Base-by-base conservation (phyloP, 2,329 filamentous ascomycete species). In the Hymenoscyphus salicellus region DNA sequence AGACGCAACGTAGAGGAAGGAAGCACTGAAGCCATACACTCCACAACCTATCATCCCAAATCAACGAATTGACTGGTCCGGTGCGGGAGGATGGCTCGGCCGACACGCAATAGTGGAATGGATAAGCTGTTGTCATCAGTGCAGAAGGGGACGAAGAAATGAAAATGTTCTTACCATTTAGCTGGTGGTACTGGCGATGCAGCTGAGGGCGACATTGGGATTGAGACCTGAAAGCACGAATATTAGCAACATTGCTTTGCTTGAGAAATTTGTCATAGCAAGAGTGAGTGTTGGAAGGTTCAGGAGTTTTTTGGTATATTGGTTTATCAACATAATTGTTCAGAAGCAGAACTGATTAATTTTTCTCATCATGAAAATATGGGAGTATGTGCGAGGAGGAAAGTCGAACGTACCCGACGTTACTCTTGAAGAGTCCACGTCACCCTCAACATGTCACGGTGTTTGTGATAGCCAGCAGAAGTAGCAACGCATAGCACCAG, bases 281-380 rank as follows among this genome's bases (percentile, higher is more conserved):
- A 17, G 56, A 57, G 59, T 63, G 60, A 43, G 55, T 66, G 70
- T 72, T 71, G 67, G 66, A 77, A 16, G 36, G 36, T 59, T 86
- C 82, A 86, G 83, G 87, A 81, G 82, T 79, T 78, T 81, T 84
- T 88, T 89, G 86, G 86, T 88, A 86, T 82, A 80, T 80, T 77
- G 81, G 77, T 74, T 52, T 85, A 77, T 88, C 87, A 84, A 88
- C 86, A 89, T 52, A 79, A 71, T 76, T 74, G 72, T 85, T 90
- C 87, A 89, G 87, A 84, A 90, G 87, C 87, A 90, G 87, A 90
- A 90, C 87, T 90, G 87, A 83, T 83, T 81, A 81, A 79, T 78
- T 69, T 72, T 80, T 86, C 80, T 89, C 87, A 89, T 90, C 87
- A 89, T 81, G 74, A 76, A 82, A 78, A 75, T 65, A 41, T 38